Base-by-base conservation (phyloP, 371 early-diverging fungal genomes). In the Capillidium heterosporum region DNA sequence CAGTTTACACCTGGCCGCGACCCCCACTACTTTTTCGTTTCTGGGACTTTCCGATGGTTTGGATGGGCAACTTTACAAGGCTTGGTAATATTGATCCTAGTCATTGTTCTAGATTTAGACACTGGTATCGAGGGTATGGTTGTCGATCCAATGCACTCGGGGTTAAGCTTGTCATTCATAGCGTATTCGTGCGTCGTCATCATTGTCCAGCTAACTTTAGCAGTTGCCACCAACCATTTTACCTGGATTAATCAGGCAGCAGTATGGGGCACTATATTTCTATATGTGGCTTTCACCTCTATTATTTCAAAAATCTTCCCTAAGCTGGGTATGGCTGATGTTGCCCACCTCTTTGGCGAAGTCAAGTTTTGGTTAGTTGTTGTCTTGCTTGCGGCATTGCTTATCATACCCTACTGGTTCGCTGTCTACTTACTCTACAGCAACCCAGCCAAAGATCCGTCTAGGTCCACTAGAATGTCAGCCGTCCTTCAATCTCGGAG, bases 151-250 rank as follows among this genome's bases (percentile, higher is more conserved):
- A 21, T 29, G 10, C 32, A 46, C 19, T 42, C 56, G 5, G 42
- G 41, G 13, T 17, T 28, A 5, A 23, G 17, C 32, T n/a, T 47
- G 13, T 57, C 57, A 15, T 47, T 39, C 27, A n/a, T 57, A 27
- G 28, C 40, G 11, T 57, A 48, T 24, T 39, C 47, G 1, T 31
- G 28, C 0, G 57, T 57, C 7, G 27, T 57, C 3, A 24, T 57
- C 1, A 39, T 39, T 15, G 47, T 57, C 2, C 57, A 57, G 32
- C 19, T 57, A 3, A 57, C 57, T 3, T n/a, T 57, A 11, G 47
- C 57, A 7, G 13, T 57, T 21, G 19, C 15, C 8, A 57, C 57
- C 23, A 57, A 57, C 23, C 40, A 57, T 39, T 57, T 47, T 32
- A 57, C 57, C 10, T 39, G 8, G 17, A 10, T 48, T 8, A 57